A percentile compares a stretch with the other conserved stretches of the same genome.
Evolutionary conservation across 2,329 filamentous ascomycete genomes (phyloP).

Genomic region (Colletotrichum sp.): DNA sequence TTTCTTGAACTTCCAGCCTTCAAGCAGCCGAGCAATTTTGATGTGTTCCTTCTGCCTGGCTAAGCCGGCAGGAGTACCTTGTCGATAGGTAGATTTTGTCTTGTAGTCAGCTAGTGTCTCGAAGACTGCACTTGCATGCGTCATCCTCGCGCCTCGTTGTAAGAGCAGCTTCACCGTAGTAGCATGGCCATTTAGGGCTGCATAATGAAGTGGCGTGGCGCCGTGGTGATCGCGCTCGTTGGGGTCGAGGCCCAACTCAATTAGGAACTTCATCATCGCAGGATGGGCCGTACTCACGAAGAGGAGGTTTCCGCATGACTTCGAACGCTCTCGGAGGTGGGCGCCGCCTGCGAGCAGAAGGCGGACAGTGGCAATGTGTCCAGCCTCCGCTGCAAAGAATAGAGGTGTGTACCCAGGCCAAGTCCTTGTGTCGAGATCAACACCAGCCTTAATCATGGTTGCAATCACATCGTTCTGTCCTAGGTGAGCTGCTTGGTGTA

Average conservation of each 20-base stretch:
- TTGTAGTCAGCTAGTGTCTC: constrained; percentile 23
- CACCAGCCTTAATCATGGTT: constrained; percentile 26
- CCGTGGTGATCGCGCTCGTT: constrained; percentile 27
- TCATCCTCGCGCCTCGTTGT: constrained; percentile 23
- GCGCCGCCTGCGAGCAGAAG: constrained; percentile 29
- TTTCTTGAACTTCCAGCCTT: constrained; percentile 20
- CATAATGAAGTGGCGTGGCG: constrained; percentile 31
- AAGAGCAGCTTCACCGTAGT: constrained; percentile 31
- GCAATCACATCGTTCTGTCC: constrained; percentile 29
- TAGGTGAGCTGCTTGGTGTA: constrained; percentile 31
- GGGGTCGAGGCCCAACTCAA: constrained; percentile 23
- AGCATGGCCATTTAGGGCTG: constrained; percentile 25
- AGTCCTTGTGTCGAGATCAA: constrained; percentile 25
- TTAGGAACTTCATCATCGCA: constrained; percentile 25
- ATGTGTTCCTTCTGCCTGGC: constrained; percentile 26
- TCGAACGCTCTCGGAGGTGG: constrained; percentile 20
- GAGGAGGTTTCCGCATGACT: constrained; percentile 24
- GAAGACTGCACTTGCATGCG: constrained; percentile 26
- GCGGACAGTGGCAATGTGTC: constrained; percentile 26
- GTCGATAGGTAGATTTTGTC: constrained; percentile 23
- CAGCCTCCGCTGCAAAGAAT: constrained; percentile 29
- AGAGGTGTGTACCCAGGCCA: constrained; percentile 30
- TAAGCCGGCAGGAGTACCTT: constrained; percentile 28
- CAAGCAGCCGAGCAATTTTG: constrained; percentile 21
- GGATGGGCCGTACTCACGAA: constrained; percentile 22